Conservation (phyloP, 352 stramenopile species). For the Phytophthora ohioensis region DNA sequence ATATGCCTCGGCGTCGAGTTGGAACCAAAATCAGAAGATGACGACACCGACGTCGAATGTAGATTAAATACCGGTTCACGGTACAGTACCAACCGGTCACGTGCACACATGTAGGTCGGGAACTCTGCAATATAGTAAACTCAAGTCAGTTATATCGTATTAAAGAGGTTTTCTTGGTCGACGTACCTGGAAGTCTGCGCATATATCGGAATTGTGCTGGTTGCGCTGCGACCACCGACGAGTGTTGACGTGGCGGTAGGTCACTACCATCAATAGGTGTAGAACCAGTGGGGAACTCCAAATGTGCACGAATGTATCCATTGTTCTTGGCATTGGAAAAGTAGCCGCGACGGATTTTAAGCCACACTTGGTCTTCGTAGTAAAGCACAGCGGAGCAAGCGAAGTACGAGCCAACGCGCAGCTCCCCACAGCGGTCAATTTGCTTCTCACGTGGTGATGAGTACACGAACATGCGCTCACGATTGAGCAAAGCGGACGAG, state of each 20-base stretch:
- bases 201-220: constrained; percentile 61
- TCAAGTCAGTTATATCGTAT: constrained; percentile 8
- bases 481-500: constrained; percentile 39
- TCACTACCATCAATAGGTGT: constrained; percentile 25
- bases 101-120: constrained; percentile 64
- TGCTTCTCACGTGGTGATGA: constrained; percentile 61
- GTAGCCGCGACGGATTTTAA: constrained; percentile 79
- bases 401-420: constrained; percentile 74
- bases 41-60: constrained; percentile 37
- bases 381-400: constrained; percentile 62
- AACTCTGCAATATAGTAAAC: constrained; percentile 49
- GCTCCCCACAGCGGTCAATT: constrained; percentile 70
- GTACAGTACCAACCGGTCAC: constrained; percentile 58
- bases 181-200: constrained; percentile 63
- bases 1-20: constrained; percentile 32
- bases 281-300: constrained; percentile 44
- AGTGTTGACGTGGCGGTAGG: constrained; percentile 42
- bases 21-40: constrained; percentile 1
- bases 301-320: constrained; percentile 75
- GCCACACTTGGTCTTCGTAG: constrained; percentile 72
- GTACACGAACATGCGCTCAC: constrained; percentile 71
- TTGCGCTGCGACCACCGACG: constrained; percentile 24
- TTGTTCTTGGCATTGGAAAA: constrained; percentile 80
- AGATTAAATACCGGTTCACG: constrained; percentile 60
- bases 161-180: neutral